Base-by-base conservation (phyloP, 2,329 filamentous ascomycete species). In the Myriosclerotinia curreyana region DNA sequence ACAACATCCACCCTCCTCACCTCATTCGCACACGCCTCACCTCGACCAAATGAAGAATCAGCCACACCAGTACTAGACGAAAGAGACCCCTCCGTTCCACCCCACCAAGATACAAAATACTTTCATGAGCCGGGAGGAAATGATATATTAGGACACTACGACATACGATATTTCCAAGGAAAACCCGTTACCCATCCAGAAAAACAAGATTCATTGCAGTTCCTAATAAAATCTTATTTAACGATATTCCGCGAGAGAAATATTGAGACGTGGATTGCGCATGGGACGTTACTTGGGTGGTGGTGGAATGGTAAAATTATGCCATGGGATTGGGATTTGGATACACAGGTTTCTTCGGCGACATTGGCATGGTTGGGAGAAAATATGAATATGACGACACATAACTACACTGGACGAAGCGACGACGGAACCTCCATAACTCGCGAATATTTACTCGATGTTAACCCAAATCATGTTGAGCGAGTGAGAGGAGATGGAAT, bases 291-390 rank as follows among this genome's bases (percentile, higher is more conserved):
- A 58, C 79, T 96, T 28, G 91, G 91, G 15, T 96, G 91, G 91
- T 95, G 90, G 89, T 96, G 91, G 91, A 94, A 92, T 74, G 83
- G 80, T 50, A 77, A 85, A 76, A 86, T 91, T 73, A 85, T 93
- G 78, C 90, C 90, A 0, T 93, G 90, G 90, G 91, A 95, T 75
- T 90, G 86, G 79, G 91, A 96, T 75, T 79, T 95, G 53, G 91
- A 96, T 75, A 90, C 90, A 0, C 91, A 95, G 76, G 86, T 95
- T 36, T 85, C 86, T 22, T 83, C 82, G 63, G 78, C 80, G 40
- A 92, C 90, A 0, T 80, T 95, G 53, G 75, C 79, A 44, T 85
- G 85, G 75, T 79, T 95, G 34, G 89, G 81, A 40, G 77, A 84
- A 64, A 78, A 85, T 67, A 81, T 86, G 75, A 95, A 95, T 77